Evolutionary conservation across 345 rosid species (phyloP), one percentile per base, ranked within the genome.

Genomic region (Pistacia vera): DNA sequence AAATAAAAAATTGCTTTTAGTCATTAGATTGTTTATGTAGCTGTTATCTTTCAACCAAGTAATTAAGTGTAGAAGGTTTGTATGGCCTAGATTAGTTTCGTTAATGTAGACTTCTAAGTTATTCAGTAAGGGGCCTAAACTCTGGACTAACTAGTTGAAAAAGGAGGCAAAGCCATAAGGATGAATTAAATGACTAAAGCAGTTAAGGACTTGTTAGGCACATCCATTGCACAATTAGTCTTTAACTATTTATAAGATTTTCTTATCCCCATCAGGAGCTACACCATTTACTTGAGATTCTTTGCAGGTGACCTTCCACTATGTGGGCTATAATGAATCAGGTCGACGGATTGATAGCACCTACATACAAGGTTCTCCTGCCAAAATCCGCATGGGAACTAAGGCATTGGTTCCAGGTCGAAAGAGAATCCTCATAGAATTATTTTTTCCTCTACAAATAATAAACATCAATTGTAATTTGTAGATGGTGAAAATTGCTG

Each of bases 341-440:
- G 97, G 97, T 48, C 88, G 98, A 11, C 84, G 98, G 57, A 95
- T 95, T 65, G 99, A 95, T 66, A 95, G 97, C 85, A 93, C 95
- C 63, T 95, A 95, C 71, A 75, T 90, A 33, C 97, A 95, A 59
- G 97, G 97, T 22, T 63, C 95, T 75, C 98, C 98, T 56, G 98
- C 97, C 76, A 93, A 78, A 71, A 92, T 95, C 70, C 98, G 96
- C 56, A 33, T 93, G 88, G 99, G 98, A 75, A 93, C 89, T 68
- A 93, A 90, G 79, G 92, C 94, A 20, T 85, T 96, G 75, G 96
- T 96, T 83, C 98, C 99, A 80, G 98, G 99, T 86, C 78, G 74
- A 76, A 55, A 71, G 4, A 55, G 75, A 58, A 7, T 54, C 51
- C 17, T 6, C 8, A 5, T 0, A 57, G 20, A 56, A 70, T 56